Conservation (phyloP, 805 yeast genomes). For the Saccharomycopsis schoenii region DNA sequence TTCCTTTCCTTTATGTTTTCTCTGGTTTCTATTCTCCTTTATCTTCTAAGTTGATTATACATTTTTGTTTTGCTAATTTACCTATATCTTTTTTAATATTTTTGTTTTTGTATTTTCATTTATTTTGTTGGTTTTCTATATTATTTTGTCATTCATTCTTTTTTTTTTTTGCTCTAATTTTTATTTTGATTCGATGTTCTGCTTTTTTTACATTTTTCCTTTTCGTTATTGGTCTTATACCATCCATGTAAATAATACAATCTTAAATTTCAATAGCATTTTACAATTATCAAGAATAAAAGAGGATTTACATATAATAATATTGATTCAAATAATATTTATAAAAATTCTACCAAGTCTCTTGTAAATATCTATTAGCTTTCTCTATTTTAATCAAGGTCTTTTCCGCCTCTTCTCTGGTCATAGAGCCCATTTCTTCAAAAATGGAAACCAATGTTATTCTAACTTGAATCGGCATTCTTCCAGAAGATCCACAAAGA, state of each 20-base stretch:
- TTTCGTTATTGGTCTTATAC: background rate
- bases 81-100: background rate
- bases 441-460: constrained; percentile 64
- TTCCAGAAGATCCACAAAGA: constrained; percentile 89
- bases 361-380: constrained; percentile 64
- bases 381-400: constrained; percentile 50
- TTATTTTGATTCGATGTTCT: background rate
- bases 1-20: too few relatives aligned
- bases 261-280: background rate
- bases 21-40: background rate
- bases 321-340: too few relatives aligned
- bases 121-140: background rate
- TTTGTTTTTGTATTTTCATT: background rate
- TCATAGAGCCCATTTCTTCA: constrained; percentile 33
- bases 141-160: background rate
- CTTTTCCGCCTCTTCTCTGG: constrained; percentile 37
- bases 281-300: background rate
- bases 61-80: background rate
- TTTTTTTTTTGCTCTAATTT: background rate
- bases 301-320: background rate
- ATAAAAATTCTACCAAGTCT: constrained; percentile 57
- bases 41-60: background rate
- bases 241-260: background rate
- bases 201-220: background rate
- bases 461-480: constrained; percentile 85